Evolutionary conservation across 345 rosid genomes (phyloP), one percentile per base, ranked within the genome.

Genomic region (Hibiscus trionum): DNA sequence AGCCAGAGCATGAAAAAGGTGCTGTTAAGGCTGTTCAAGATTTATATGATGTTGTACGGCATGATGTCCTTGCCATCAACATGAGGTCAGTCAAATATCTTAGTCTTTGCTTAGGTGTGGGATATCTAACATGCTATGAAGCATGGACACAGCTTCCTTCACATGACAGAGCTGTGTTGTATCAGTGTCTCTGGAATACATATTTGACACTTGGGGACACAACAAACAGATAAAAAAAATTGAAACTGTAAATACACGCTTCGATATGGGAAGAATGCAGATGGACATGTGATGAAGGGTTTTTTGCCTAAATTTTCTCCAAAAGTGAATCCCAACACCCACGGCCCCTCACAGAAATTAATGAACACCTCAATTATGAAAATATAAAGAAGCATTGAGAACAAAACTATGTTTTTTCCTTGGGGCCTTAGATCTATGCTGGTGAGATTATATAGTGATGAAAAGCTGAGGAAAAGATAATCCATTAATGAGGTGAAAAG

Each of bases 1-100:
- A 86, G 26, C 83, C 87, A 0, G 97, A 90, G 75, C 81, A 80
- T 75, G 83, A 83, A 73, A 86, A 86, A 73, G 99, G 97, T 67
- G 97, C 97, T 5, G 72, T 95, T 72, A 78, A 92, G 80, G 96
- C 99, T 82, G 91, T 92, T 82, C 99, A 84, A 70, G 97, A 95
- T 90, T 90, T 95, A 64, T 90, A 92, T 65, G 99, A 95, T 89
- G 97, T 95, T 81, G 86, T 95, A 81, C 90, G 71, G 42, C 82
- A 77, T 75, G 99, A 95, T 82, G 86, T 95, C 73, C 88, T 92
- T 77, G 72, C 89, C 57, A 49, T 90, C 56, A 72, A 89, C 82
- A 80, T 85, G 97, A 90, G 97, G 98, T 94, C 61, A 72, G 74
- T 39, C 60, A 69, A 72, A 67, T 55, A 66, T 59, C n/a, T 67